Evolutionary conservation across 1,284 basidiomycete genomes (phyloP).

Genomic region (Tilletia caries): DNA sequence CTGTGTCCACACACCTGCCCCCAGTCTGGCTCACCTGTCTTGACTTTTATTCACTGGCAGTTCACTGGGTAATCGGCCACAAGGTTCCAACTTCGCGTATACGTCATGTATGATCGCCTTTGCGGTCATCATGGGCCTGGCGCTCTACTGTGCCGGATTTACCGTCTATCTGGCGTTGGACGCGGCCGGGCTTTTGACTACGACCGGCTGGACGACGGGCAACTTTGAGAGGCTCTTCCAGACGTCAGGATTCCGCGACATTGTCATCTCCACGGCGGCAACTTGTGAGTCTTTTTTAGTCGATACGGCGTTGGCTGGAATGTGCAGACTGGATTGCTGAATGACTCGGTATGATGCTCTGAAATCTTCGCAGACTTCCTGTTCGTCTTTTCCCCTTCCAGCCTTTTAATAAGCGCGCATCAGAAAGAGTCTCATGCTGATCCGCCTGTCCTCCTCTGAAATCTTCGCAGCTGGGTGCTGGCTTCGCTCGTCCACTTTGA

Average conservation of each 20-base stretch:
- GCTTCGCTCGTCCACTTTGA: slow-evolving; percentile 80
- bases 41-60: slow-evolving; percentile 48
- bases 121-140: slow-evolving; percentile 57
- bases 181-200: slow-evolving; percentile 10
- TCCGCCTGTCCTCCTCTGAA: background rate
- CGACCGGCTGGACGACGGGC: slow-evolving; percentile 18
- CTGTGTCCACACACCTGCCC: no score
- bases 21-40: no score
- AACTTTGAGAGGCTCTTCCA: slow-evolving; percentile 58
- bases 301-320: background rate
- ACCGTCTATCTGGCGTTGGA: slow-evolving; percentile 56
- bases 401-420: background rate
- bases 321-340: background rate
- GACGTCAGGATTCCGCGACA: slow-evolving; percentile 72
- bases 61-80: slow-evolving; percentile 19
- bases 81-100: slow-evolving; percentile 68
- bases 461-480: slow-evolving; percentile 66
- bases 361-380: no score
- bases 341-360: no score
- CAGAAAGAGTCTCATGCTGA: background rate
- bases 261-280: slow-evolving; percentile 71
- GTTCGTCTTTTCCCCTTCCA: background rate
- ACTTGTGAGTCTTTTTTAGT: no score
- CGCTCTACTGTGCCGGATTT: slow-evolving; percentile 80
- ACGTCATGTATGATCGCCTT: slow-evolving; percentile 70